Base-by-base conservation (phyloP, 495 filamentous ascomycete species). In the Symbiotaphrina buchneri region DNA sequence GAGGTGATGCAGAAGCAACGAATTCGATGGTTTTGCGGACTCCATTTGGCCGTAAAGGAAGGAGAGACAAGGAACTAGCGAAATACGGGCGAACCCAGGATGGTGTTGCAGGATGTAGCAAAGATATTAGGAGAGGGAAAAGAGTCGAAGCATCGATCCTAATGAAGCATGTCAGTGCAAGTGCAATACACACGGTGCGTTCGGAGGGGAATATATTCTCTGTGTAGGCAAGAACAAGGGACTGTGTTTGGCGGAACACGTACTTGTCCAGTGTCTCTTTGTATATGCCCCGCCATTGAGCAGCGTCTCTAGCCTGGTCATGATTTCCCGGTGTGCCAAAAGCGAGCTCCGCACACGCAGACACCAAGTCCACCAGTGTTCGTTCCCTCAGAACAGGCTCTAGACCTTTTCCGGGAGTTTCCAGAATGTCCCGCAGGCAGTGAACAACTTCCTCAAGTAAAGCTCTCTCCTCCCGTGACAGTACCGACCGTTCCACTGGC, bases 11-110 rank as follows among this genome's bases (percentile, higher is more conserved):
- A 42, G 51, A 74, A 45, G 53, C 60, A 14, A 82, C 57, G 40
- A 82, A 82, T 41, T 79, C 63, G 27, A 85, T 61, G 0, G 67
- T 72, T 23, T 71, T 60, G 13, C 74, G 46, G 3, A 82, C 71
- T 2, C 77, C 78, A 32, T 59, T 47, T 0, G 58, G 46, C 1
- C 75, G 60, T n/a, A 80, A 56, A 3, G 78, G 74, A 10, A 82
- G 41, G 11, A 55, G 41, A 7, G 73, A 66, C 6, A 85, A 54
- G 10, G 54, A 45, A 5, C 52, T 48, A 10, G 68, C 62, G 11
- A 77, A 42, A 1, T 43, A 39, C 3, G 49, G 43, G 19, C 55
- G 60, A 32, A 66, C 53, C 61, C 61, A 65, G 18, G 41, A 32
- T 11, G 51, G 40, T 6, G 52, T 46, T n/a, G 53, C 49, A 11